These are phyloP conservation scores for Haematococcus sp. DNA, from an alignment of 139 green algal species.

Conservation along the genomic window DNA sequence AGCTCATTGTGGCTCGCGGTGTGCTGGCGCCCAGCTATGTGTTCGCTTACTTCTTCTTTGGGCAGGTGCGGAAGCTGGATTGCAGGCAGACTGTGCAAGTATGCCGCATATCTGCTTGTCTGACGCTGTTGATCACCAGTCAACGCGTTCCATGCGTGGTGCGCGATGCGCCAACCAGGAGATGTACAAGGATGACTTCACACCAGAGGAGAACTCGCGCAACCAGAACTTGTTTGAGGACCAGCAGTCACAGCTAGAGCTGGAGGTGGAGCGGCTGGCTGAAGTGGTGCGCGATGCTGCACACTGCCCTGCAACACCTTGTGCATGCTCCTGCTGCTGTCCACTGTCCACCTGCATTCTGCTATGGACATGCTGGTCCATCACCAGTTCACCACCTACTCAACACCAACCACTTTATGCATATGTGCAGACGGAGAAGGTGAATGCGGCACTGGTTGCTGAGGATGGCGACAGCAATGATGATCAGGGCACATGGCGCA, in stretches of 20 bases:
- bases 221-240: slow-evolving; percentile 91
- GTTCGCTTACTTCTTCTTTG: slow-evolving; percentile 91
- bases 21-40: slow-evolving; percentile 81
- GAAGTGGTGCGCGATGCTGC: neutral
- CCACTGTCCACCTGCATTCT: too few species aligned
- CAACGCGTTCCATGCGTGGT: neutral
- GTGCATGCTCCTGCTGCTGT: too few species aligned
- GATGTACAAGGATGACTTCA: slow-evolving; percentile 75
- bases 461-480: slow-evolving; percentile 10
- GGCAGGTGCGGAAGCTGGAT: slow-evolving; percentile 12
- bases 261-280: slow-evolving; percentile 47
- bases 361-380: too few species aligned
- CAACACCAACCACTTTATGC: too few species aligned
- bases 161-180: neutral
- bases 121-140: too few species aligned
- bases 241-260: slow-evolving; percentile 74
- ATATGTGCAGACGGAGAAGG: neutral
- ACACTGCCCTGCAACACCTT: too few species aligned
- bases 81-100: neutral
- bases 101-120: too few species aligned
- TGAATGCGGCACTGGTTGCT: neutral
- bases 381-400: too few species aligned
- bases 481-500: neutral
- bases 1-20: slow-evolving; percentile 63
- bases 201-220: slow-evolving; percentile 57